Evolutionary conservation across 2,329 filamentous ascomycete genomes (phyloP).

Genomic region (Berkeleyomyces rouxiae): DNA sequence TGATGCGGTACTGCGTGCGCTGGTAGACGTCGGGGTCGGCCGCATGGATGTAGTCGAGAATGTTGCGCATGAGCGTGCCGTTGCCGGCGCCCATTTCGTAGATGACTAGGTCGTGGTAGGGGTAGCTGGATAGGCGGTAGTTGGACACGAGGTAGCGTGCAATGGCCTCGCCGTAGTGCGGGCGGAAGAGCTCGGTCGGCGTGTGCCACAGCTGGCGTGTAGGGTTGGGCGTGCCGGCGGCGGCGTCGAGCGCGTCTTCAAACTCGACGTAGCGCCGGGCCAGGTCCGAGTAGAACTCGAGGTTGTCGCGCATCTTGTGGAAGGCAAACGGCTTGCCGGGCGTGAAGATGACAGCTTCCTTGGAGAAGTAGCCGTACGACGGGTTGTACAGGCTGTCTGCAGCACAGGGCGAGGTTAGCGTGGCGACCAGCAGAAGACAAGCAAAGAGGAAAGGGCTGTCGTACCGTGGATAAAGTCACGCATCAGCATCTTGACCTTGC

Average conservation of each 20-base stretch:
- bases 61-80: constrained; percentile 94
- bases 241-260: constrained; percentile 68
- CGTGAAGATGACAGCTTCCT: constrained; percentile 89
- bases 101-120: constrained; percentile 91
- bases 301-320: constrained; percentile 61
- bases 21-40: constrained; percentile 83
- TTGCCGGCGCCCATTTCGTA: constrained; percentile 98
- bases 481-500: constrained; percentile 88
- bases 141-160: constrained; percentile 92
- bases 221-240: constrained; percentile 45
- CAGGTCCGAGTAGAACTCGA: constrained; percentile 63
- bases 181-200: constrained; percentile 88
- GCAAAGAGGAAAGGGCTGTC: neutral
- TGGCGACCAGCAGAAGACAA: constrained; percentile 17
- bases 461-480: constrained; percentile 91
- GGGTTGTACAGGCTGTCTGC: constrained; percentile 88
- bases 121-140: constrained; percentile 85
- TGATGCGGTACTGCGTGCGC: constrained; percentile 84
- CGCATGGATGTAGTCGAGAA: constrained; percentile 87
- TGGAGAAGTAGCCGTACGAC: constrained; percentile 89
- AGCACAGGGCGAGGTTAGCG: constrained; percentile 16
- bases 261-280: constrained; percentile 74
- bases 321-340: constrained; percentile 88
- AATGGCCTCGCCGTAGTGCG: constrained; percentile 92
- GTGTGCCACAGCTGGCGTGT: constrained; percentile 95